These are phyloP conservation scores for Rhodotorula sp. DNA, from an alignment of 1,284 basidiomycete species.

Conservation along the genomic window DNA sequence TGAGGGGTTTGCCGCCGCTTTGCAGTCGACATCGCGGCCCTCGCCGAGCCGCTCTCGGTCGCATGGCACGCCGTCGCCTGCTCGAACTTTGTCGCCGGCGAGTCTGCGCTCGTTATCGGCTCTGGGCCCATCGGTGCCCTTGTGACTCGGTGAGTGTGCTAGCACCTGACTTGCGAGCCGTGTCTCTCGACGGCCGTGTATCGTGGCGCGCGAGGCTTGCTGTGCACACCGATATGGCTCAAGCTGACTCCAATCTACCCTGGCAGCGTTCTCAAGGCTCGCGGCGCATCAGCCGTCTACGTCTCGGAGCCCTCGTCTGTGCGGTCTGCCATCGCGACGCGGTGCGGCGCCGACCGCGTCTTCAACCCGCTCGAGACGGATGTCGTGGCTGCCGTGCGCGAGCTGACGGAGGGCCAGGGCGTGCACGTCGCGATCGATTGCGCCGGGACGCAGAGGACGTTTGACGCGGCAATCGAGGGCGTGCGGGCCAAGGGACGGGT, in stretches of 20 bases:
- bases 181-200: too few relatives aligned
- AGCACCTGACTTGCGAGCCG: too few relatives aligned
- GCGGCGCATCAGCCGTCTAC: conserved; percentile 41
- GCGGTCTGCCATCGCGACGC: conserved; percentile 44
- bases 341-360: conserved; percentile 45
- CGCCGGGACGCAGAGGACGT: conserved; percentile 47
- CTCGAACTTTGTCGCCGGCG: conserved; percentile 45
- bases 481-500: conserved; percentile 47
- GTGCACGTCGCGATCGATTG: conserved; percentile 51
- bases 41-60: conserved; percentile 51
- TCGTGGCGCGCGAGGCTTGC: too few relatives aligned
- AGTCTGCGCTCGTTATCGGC: conserved; percentile 48
- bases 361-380: conserved; percentile 45
- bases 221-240: neutral
- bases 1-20: neutral
- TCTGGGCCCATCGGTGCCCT: conserved; percentile 49
- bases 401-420: conserved; percentile 41
- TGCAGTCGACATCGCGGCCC: conserved; percentile 46
- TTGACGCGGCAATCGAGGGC: conserved; percentile 46
- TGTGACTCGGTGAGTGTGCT: conserved; percentile 9
- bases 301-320: conserved; percentile 47
- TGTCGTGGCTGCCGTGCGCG: conserved; percentile 39
- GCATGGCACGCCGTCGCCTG: conserved; percentile 50
- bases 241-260: neutral
- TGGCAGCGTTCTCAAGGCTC: conserved; percentile 45